Base-by-base conservation (phyloP, 768 basidiomycete genomes). In the Agrocybe praecox region DNA sequence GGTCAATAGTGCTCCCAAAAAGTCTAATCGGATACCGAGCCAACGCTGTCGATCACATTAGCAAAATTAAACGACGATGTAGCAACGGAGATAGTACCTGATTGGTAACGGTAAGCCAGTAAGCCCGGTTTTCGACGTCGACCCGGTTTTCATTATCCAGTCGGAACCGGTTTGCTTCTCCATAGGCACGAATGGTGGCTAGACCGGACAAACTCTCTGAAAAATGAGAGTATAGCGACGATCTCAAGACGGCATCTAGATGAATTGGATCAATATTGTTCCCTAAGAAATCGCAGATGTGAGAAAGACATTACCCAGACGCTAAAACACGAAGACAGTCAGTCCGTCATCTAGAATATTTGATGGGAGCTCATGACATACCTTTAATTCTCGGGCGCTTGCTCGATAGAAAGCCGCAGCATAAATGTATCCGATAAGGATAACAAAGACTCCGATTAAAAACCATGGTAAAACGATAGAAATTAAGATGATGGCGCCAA, bases 21-120 rank as follows among this genome's bases (percentile, higher is more conserved):
- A 84, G 70, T 96, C 96, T n/a, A 97, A 80, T 5, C 95, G 86
- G 46, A 96, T 83, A 51, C 90, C 92, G 24, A 98, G 86, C 94
- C 91, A 95, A 50, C 90, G 80, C 83, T 86, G 55, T 58, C 64
- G 48, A 52, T 19, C 18, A 14, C 42, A 33, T 40, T 33, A 60
- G 32, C 14, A 18, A 32, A n/a, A 46, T 49, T 40, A 34, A 26
- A 32, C 2, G 21, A n/a, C 47, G 33, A 17, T 19, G 21, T 29
- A 5, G 6, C 2, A 50, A 14, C 8, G 43, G n/a, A 21, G 26
- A 45, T 18, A 55, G 34, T 50, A 83, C 84, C 72, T 96, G 94
- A 69, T 96, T 94, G 18, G 87, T 80, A 40, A 93, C 82, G 0
- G 90, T 92, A 61, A 96, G 72, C 87, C 89, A 94, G 69, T 95